Evolutionary conservation across 139 green algal species (phyloP), one percentile per base, ranked within the genome.

Genomic region (Zygnema circumcarinatum): DNA sequence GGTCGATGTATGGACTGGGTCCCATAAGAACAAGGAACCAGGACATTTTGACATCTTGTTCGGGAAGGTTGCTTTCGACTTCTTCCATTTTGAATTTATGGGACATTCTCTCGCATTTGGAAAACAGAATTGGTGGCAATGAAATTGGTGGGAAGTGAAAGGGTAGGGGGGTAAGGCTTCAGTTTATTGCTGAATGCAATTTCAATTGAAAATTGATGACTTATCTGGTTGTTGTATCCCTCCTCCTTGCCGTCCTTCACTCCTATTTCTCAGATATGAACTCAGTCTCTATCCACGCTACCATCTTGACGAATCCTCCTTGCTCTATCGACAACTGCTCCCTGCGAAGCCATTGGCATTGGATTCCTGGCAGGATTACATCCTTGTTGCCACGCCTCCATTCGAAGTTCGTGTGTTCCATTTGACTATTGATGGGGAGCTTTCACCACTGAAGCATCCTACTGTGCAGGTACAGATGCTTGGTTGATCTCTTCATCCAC

Each of bases 231-330:
- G n/a, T n/a, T n/a, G n/a, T n/a, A n/a, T n/a, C n/a, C n/a, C 25
- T 52, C 0, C 2, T 81, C 35, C 41, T 31, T 52, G 25, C 1
- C 74, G 1, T 62, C 0, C 21, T 0, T 1, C 1, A 25, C 29
- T 79, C 25, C 25, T 79, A 3, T 42, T 35, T 1, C 40, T 2
- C 81, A 88, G 87, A 29, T 91, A 87, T 32, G 88, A 98, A 90
- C 93, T 98, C 87, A 91, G 96, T 79, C 80, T 98, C 67, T 96
- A 97, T 83, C 95, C 96, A 0, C 91, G 94, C 0, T 95, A 94
- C 87, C 96, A 98, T 80, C 90, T 98, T 79, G 96, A 98, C 92
- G 88, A 94, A 25, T 91, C 91, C 3, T 96, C 95, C 0, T 84
- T 98, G 3, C 91, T 98, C n/a, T 92, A 80, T 0, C 74, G 84